Percentiles rank a stretch among this genome's conserved stretches.
These are phyloP conservation scores for Tylopilus microsporus DNA, from an alignment of 1,284 basidiomycete species.

Conservation along the genomic window DNA sequence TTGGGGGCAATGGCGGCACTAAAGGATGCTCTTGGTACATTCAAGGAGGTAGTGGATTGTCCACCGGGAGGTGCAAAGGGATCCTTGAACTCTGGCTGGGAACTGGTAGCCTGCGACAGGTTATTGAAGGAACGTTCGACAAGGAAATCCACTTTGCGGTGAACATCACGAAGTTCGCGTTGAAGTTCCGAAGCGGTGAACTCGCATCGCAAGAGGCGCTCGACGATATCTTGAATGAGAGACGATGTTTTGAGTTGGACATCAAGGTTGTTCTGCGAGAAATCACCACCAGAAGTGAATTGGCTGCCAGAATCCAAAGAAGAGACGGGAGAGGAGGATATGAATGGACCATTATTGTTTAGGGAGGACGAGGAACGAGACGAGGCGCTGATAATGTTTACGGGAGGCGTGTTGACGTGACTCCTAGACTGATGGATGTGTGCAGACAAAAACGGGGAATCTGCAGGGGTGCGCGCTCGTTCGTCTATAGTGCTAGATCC, in stretches of 20 bases:
- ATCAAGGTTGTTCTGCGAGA: constrained; percentile 52
- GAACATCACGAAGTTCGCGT: constrained; percentile 66
- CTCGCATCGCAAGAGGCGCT: constrained; percentile 71
- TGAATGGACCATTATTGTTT: constrained; percentile 42
- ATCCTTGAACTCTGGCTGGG: constrained; percentile 70
- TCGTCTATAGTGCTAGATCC: constrained; percentile 25
- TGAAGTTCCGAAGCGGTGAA: constrained; percentile 67
- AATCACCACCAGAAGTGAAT: constrained; percentile 45
- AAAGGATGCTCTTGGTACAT: constrained; percentile 56
- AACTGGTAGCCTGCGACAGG: constrained; percentile 22
- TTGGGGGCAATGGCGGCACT: constrained; percentile 61
- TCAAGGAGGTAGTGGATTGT: constrained; percentile 35
- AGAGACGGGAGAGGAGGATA: constrained; percentile 69
- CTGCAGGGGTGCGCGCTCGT: constrained; percentile 31
- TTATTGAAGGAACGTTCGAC: constrained; percentile 57
- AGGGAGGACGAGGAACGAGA: constrained; percentile 35
- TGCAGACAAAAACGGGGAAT: constrained; percentile 33
- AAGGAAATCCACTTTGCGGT: constrained; percentile 71
- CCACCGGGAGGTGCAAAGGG: constrained; percentile 54
- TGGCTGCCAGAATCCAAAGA: constrained; percentile 70
- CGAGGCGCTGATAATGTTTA: constrained; percentile 21
- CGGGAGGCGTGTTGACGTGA: constrained; percentile 28
- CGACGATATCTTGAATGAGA: constrained; percentile 69
- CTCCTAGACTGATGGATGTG: constrained; percentile 28
- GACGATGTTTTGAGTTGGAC: constrained; percentile 69